Evolutionary conservation across 345 rosid genomes (phyloP), one percentile per base, ranked within the genome.

Genomic region (Brassica cretica): DNA sequence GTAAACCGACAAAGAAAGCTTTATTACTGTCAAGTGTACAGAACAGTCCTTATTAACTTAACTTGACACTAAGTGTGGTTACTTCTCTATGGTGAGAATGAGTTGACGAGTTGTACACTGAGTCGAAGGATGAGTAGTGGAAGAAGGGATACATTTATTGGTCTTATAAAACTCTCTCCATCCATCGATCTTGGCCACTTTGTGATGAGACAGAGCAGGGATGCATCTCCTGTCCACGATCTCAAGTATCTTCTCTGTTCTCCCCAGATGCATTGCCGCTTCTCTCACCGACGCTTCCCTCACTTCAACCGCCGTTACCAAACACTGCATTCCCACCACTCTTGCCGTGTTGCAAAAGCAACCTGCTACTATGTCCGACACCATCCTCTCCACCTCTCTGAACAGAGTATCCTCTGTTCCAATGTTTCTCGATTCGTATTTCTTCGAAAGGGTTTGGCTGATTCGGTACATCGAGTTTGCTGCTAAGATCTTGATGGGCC

Each of bases 391-490:
- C 37, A 89, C 72, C 11, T 64, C 83, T 80, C 82, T 89, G 63
- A 90, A 85, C 56, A 90, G 39, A 44, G 64, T 79, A 10, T 84
- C 81, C 19, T 66, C 77, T 21, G 19, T 75, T 68, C 24, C 55
- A 12, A 66, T 64, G 29, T 75, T 75, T 39, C 61, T 56, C 76
- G 81, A 39, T 59, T 76, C 70, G 68, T 81, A 68, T 19, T 79
- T 81, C 21, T 82, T 83, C 84, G 87, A 74, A 64, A 89, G 81
- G 35, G 93, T 87, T 76, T 83, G 82, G 82, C 89, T 84, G 64
- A 88, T 82, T 79, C 93, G 74, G 37, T 92, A 88, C 97, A 94
- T 90, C 49, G 93, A 90, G 80, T 92, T 83, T 7, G 95, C 91
- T 37, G 97, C 94, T 71, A 86, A 55, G 21, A 75, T 81, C 81